phyloP scores from a whole-genome alignment of 768 basidiomycete species.

The Punctularia strigosozonata region DNA sequence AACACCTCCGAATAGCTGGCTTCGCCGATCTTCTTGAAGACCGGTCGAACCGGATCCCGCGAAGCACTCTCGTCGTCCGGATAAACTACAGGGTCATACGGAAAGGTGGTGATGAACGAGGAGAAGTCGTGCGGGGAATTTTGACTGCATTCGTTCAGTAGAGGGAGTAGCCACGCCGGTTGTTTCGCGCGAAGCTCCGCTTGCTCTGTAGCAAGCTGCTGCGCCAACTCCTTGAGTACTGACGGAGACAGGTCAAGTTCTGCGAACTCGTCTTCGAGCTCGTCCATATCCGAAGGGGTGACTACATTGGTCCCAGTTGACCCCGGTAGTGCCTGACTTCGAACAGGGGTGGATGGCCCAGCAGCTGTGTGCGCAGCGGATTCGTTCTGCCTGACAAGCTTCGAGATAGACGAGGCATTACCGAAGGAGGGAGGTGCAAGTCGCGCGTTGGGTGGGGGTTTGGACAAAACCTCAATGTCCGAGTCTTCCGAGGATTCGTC shows the following conservation, averaged over 20 bases:
- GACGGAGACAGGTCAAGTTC: conserved; percentile 27
- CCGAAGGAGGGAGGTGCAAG: no score
- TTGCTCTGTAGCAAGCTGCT: conserved; percentile 8
- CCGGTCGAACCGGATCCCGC: conserved; percentile 10
- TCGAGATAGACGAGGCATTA: no score
- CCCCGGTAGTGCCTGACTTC: no score
- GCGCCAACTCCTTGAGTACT: conserved; percentile 7
- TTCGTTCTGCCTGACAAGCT: no score
- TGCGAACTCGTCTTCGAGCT: conserved; percentile 34
- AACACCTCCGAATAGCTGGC: conserved; percentile 97
- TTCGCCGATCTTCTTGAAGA: conserved; percentile 85
- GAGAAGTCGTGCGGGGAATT: conserved; percentile 64
- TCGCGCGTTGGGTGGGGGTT: no score
- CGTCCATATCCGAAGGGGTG: no score
- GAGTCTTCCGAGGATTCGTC: conserved; percentile 38
- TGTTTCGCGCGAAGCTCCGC: no score
- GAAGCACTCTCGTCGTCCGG: conserved; percentile 17
- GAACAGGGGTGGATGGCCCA: no score
- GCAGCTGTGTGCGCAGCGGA: no score
- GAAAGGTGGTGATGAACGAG: conserved; percentile 73
- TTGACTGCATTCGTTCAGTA: conserved; percentile 66
- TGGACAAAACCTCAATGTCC: no score
- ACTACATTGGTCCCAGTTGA: no score
- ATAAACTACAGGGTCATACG: conserved; percentile 56
- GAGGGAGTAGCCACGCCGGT: conserved; percentile 46